A percentile compares a stretch with the other conserved stretches of the same genome.
Evolutionary conservation across 192 early-diverging fungal species (phyloP).

Genomic region (Coemansia asiatica): DNA sequence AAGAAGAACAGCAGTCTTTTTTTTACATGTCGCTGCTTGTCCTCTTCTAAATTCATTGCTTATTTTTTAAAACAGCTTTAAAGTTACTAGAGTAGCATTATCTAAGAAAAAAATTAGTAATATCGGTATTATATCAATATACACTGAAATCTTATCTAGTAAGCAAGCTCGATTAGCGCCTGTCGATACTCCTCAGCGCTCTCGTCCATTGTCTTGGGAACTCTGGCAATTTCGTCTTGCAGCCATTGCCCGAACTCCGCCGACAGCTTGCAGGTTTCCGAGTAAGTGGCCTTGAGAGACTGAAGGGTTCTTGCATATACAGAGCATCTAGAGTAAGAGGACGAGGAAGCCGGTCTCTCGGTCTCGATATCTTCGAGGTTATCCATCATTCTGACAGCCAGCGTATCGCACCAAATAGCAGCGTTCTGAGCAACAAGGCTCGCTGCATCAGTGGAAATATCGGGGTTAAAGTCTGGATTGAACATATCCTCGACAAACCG

Average conservation of each 20-base stretch:
- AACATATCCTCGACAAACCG: slow-evolving; percentile 47
- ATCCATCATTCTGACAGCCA: slow-evolving; percentile 20
- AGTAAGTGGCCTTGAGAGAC: slow-evolving; percentile 17
- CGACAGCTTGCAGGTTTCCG: slow-evolving; percentile 20
- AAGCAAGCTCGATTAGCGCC: slow-evolving; percentile 23
- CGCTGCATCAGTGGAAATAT: not conserved
- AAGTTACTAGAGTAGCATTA: too few species aligned
- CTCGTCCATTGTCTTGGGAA: slow-evolving; percentile 5
- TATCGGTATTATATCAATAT: too few species aligned
- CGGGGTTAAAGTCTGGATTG: slow-evolving; percentile 39
- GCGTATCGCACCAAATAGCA: slow-evolving; percentile 28
- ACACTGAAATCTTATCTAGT: too few species aligned
- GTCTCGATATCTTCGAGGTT: slow-evolving; percentile 14
- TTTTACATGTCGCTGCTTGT: slow-evolving; percentile 10
- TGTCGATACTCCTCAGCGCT: slow-evolving; percentile 31
- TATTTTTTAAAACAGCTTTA: too few species aligned
- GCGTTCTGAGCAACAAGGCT: slow-evolving; percentile 20
- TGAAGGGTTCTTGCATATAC: slow-evolving; percentile 28
- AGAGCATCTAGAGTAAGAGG: slow-evolving; percentile 16
- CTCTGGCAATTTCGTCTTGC: slow-evolving; percentile 16
- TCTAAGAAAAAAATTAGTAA: not conserved
- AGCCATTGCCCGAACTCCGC: slow-evolving; percentile 20
- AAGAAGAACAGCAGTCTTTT: not conserved
- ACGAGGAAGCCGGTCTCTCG: not conserved
- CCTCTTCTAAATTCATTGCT: slow-evolving; percentile 7